Evolutionary conservation across 2,329 filamentous ascomycete genomes (phyloP).

Genomic region (Teratosphaeriaceae sp.): DNA sequence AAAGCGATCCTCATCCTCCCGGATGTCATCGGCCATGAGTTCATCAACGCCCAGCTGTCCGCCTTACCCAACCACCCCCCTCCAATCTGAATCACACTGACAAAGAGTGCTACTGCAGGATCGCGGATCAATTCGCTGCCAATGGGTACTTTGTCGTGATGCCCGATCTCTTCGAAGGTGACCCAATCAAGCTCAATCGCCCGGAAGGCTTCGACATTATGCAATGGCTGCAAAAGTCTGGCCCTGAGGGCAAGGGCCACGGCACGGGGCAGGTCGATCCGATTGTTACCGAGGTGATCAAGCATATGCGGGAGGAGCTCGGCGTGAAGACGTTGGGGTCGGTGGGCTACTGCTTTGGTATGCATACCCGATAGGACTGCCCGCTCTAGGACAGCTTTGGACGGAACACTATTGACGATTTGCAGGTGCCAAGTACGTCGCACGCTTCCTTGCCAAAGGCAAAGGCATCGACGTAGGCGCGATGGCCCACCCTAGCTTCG

Average conservation of each 20-base stretch:
- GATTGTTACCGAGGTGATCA: conserved; percentile 43
- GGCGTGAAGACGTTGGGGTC: conserved; percentile 44
- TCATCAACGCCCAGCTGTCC: conserved; percentile 43
- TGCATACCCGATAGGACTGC: too few relatives aligned
- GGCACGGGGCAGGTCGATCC: conserved; percentile 44
- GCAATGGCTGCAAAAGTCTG: conserved; percentile 39
- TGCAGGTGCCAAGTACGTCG: conserved; percentile 50
- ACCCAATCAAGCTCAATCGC: conserved; percentile 52
- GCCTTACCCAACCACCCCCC: conserved; percentile 7
- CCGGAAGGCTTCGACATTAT: conserved; percentile 43
- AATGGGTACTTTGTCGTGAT: conserved; percentile 65
- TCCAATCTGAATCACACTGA: too few relatives aligned
- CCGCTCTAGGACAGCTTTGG: too few relatives aligned
- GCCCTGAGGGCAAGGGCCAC: conserved; percentile 32
- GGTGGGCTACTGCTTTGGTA: conserved; percentile 43
- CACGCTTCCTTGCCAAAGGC: conserved; percentile 53
- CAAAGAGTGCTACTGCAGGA: conserved; percentile 28
- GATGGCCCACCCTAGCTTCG: conserved; percentile 70
- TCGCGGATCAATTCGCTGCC: conserved; percentile 68
- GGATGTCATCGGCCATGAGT: conserved; percentile 53
- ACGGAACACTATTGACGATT: too few relatives aligned
- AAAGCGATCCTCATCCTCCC: conserved; percentile 51
- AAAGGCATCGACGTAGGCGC: conserved; percentile 62
- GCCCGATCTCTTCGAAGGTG: conserved; percentile 65
- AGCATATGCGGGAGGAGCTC: conserved; percentile 40